Conservation (phyloP, 164 flowering plant genomes). For the Akebia trifoliata region DNA sequence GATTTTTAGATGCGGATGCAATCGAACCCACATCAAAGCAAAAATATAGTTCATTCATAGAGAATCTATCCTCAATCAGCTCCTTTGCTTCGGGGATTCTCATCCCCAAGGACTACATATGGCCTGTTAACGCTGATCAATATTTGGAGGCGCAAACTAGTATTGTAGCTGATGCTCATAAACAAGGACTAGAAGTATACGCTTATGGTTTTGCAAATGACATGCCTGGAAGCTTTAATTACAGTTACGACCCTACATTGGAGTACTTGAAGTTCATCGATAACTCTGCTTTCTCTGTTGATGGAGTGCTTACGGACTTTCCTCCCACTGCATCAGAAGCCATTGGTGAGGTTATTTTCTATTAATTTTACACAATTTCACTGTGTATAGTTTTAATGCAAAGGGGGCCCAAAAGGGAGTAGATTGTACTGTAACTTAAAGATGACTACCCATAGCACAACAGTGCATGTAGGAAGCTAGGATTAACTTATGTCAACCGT, state of each 20-base stretch:
- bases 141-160: slow-evolving; percentile 52
- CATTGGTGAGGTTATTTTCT: slow-evolving; percentile 42
- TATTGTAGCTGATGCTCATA: slow-evolving; percentile 82
- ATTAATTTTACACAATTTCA: not conserved
- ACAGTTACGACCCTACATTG: slow-evolving; percentile 65
- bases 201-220: slow-evolving; percentile 85
- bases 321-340: slow-evolving; percentile 80
- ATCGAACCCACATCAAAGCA: slow-evolving; percentile 68
- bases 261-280: slow-evolving; percentile 80
- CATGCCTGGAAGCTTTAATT: slow-evolving; percentile 53
- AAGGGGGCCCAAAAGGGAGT: not conserved
- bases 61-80: slow-evolving; percentile 50
- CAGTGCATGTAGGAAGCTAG: too few relatives aligned
- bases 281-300: slow-evolving; percentile 65
- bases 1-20: slow-evolving; percentile 31
- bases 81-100: slow-evolving; percentile 71
- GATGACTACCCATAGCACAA: too few relatives aligned
- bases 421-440: too few relatives aligned
- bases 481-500: too few relatives aligned
- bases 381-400: not conserved
- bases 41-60: slow-evolving; percentile 40
- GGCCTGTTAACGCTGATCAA: slow-evolving; percentile 44
- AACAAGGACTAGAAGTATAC: slow-evolving; percentile 65
- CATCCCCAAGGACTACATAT: slow-evolving; percentile 31
- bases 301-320: slow-evolving; percentile 87